Evolutionary conservation across 768 basidiomycete genomes (phyloP).

Genomic region (Leccinellum rugosiceps): DNA sequence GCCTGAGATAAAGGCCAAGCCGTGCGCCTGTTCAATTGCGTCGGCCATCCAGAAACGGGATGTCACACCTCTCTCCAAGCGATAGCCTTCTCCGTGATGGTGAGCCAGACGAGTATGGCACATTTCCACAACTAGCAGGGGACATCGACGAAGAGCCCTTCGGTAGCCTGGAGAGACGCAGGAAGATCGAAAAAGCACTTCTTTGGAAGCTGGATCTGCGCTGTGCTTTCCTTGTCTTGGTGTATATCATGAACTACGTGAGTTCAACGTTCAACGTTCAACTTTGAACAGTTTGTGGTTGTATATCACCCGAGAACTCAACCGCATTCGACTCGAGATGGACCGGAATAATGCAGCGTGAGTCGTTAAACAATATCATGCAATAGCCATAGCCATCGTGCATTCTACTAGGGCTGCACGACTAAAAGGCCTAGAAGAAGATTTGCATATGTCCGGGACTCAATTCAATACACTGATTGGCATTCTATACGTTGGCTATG

Average conservation of each 20-base stretch:
- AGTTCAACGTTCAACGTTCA: too few relatives aligned
- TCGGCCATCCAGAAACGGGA: not conserved
- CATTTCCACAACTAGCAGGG: conserved; percentile 2
- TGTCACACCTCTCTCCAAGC: not conserved
- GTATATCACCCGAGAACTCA: not conserved
- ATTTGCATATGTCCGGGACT: conserved; percentile 54
- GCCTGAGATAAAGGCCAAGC: too few relatives aligned
- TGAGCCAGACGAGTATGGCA: conserved; percentile 1
- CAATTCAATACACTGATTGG: conserved; percentile 68
- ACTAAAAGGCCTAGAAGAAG: conserved; percentile 63
- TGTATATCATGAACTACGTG: conserved; percentile 49
- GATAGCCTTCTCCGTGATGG: not conserved
- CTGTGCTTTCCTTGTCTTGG: conserved; percentile 42
- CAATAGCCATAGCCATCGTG: not conserved
- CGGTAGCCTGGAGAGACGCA: conserved; percentile 36
- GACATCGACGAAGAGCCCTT: conserved; percentile 31
- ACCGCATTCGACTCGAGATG: conserved; percentile 37
- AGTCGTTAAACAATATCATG: conserved; percentile 11
- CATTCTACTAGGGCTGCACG: conserved; percentile 55
- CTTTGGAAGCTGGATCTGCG: conserved; percentile 42
- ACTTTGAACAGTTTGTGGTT: not conserved
- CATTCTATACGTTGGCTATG: conserved; percentile 66
- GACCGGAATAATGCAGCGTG: conserved; percentile 69
- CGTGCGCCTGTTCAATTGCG: not conserved
- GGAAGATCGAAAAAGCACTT: conserved; percentile 39